Evolutionary conservation across 1,284 basidiomycete genomes (phyloP).

Genomic region (Boletus sp.): DNA sequence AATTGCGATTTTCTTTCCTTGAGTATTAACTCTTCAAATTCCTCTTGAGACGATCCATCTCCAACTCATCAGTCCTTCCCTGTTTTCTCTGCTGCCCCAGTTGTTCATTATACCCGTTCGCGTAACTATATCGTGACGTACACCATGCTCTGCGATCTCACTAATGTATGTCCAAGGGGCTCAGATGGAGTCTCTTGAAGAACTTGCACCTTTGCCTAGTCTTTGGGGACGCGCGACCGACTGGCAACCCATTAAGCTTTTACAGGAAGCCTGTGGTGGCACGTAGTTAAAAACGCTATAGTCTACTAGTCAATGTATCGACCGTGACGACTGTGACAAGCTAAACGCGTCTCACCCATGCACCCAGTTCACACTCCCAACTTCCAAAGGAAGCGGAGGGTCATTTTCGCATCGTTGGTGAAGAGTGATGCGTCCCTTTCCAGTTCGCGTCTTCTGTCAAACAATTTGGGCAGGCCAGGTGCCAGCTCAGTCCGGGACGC

Average conservation of each 20-base stretch:
- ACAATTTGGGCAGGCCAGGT: not conserved
- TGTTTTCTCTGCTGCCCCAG: conserved; percentile 7
- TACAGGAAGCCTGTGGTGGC: too few species aligned
- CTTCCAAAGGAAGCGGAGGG: not conserved
- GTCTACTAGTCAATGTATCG: too few species aligned
- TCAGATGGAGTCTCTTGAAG: conserved; percentile 11
- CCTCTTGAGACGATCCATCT: conserved; percentile 15
- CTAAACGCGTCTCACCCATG: too few species aligned
- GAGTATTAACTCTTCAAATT: too few species aligned
- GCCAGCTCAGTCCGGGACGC: not conserved
- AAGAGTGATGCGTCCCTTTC: not conserved
- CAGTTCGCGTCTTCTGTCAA: not conserved
- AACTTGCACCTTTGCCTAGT: conserved; percentile 10
- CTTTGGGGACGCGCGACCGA: too few species aligned
- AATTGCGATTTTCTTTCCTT: conserved; percentile 5
- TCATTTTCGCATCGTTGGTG: not conserved
- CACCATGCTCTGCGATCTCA: conserved; percentile 30
- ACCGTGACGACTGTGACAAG: too few species aligned
- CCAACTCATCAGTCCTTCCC: conserved; percentile 14
- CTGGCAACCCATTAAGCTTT: too few species aligned
- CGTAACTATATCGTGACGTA: conserved; percentile 30
- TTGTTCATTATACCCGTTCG: conserved; percentile 29
- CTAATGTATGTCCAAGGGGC: conserved; percentile 29
- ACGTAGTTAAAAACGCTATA: too few species aligned
- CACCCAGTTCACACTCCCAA: not conserved